phyloP scores from a whole-genome alignment of 495 filamentous ascomycete genomes.

The Penicillium arizonense region DNA sequence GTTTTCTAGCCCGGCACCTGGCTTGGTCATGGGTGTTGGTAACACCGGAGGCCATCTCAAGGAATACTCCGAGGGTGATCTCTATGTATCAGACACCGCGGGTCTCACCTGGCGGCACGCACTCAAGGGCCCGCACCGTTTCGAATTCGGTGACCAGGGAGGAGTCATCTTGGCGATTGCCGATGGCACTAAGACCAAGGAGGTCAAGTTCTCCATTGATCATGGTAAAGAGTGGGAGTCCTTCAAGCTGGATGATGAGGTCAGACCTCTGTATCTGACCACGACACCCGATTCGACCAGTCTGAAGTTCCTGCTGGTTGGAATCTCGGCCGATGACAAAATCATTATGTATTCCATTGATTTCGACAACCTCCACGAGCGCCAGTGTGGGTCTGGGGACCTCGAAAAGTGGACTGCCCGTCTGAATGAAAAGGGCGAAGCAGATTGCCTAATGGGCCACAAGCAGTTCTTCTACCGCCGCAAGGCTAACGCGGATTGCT shows the following conservation, averaged over 20 bases:
- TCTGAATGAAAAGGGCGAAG: conserved; percentile 71
- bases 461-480: conserved; percentile 79
- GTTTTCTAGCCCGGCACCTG: conserved; percentile 90
- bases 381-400: conserved; percentile 75
- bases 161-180: conserved; percentile 78
- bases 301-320: conserved; percentile 80
- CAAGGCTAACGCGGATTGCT: conserved; percentile 83
- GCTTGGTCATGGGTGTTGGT: conserved; percentile 87
- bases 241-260: conserved; percentile 57
- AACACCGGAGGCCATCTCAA: conserved; percentile 76
- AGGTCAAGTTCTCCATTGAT: conserved; percentile 79
- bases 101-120: conserved; percentile 78
- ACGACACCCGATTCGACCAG: conserved; percentile 89
- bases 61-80: conserved; percentile 62
- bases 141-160: conserved; percentile 91
- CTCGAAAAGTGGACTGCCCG: conserved; percentile 87
- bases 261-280: conserved; percentile 67
- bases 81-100: conserved; percentile 89
- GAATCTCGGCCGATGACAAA: conserved; percentile 36
- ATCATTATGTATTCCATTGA: conserved; percentile 71
- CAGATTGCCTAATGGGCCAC: conserved; percentile 92
- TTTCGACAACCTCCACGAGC: conserved; percentile 77
- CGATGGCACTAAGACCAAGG: conserved; percentile 61
- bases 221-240: conserved; percentile 80
- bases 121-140: conserved; percentile 81